Evolutionary conservation across 2,329 filamentous ascomycete species (phyloP).

Genomic region (Phialophora macrospora): DNA sequence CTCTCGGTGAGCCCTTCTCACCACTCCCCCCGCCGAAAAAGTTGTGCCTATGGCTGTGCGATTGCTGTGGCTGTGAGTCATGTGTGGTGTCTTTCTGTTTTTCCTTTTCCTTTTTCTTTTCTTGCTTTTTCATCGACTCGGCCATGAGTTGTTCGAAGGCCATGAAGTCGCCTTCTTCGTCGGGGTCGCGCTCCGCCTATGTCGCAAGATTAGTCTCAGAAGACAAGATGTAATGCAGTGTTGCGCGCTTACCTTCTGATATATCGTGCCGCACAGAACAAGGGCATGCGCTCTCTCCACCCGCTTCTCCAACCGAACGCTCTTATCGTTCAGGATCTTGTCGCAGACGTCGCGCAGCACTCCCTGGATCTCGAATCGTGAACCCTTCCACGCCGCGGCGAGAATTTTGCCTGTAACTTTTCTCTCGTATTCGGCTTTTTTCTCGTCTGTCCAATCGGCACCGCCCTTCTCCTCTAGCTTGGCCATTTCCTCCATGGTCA

Average conservation of each 20-base stretch:
- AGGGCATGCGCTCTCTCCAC: slow-evolving; percentile 89
- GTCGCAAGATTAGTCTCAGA: slow-evolving; percentile 8
- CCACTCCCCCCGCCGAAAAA: slow-evolving; percentile 1
- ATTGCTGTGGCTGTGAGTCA: not conserved
- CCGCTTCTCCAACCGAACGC: slow-evolving; percentile 79
- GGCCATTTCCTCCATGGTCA: slow-evolving; percentile 99
- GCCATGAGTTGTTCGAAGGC: slow-evolving; percentile 98
- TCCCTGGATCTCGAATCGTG: slow-evolving; percentile 97
- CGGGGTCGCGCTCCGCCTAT: slow-evolving; percentile 83
- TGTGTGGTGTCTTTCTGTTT: slow-evolving; percentile 42
- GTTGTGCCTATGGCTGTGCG: not conserved
- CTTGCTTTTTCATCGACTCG: slow-evolving; percentile 94
- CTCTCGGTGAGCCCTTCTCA: slow-evolving; percentile 3
- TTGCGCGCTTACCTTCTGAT: slow-evolving; percentile 69
- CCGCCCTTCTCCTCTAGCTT: slow-evolving; percentile 92
- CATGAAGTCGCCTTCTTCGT: slow-evolving; percentile 98
- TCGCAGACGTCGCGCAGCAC: slow-evolving; percentile 95
- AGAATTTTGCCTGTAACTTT: slow-evolving; percentile 97
- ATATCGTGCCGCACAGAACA: slow-evolving; percentile 85
- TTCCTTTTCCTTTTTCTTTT: slow-evolving; percentile 67
- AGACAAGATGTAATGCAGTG: not conserved
- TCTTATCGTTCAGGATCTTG: slow-evolving; percentile 77
- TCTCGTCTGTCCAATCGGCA: slow-evolving; percentile 98
- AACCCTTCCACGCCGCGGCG: slow-evolving; percentile 92
- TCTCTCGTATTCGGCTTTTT: slow-evolving; percentile 92